These are phyloP conservation scores for Backusella mclennaniae DNA, from an alignment of 192 early-diverging fungal genomes.

Conservation along the genomic window DNA sequence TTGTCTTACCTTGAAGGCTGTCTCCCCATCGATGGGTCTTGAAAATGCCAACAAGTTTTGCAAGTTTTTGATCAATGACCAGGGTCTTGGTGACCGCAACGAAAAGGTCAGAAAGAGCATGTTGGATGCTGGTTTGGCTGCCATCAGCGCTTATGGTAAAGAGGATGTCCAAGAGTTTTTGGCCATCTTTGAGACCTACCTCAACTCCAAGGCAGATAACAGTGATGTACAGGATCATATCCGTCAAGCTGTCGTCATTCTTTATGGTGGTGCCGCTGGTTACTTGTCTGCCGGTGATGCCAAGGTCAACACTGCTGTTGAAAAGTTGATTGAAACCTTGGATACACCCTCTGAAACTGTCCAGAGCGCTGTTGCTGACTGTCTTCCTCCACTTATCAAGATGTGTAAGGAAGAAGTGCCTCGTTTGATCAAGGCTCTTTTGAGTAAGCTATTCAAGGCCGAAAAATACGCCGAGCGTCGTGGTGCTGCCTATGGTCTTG, in stretches of 20 bases:
- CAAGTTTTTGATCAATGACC: slow-evolving; percentile 76
- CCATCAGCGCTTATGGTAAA: slow-evolving; percentile 72
- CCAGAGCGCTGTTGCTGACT: slow-evolving; percentile 91
- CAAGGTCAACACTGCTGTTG: slow-evolving; percentile 78
- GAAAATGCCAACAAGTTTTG: slow-evolving; percentile 54
- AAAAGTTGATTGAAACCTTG: slow-evolving; percentile 86
- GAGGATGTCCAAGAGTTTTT: slow-evolving; percentile 65
- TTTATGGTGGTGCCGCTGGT: slow-evolving; percentile 88
- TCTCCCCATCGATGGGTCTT: slow-evolving; percentile 61
- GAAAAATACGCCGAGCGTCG: slow-evolving; percentile 84
- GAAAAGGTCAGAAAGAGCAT: slow-evolving; percentile 76
- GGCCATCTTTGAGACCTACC: slow-evolving; percentile 75
- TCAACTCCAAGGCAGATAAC: slow-evolving; percentile 63
- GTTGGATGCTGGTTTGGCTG: slow-evolving; percentile 84
- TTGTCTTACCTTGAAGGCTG: slow-evolving; percentile 66
- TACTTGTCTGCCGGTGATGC: slow-evolving; percentile 74
- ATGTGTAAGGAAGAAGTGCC: slow-evolving; percentile 59
- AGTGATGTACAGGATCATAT: slow-evolving; percentile 82
- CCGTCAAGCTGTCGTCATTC: slow-evolving; percentile 88
- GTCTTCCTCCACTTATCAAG: slow-evolving; percentile 90
- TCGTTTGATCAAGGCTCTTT: slow-evolving; percentile 57
- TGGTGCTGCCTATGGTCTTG: slow-evolving; percentile 94
- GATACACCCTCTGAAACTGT: slow-evolving; percentile 93
- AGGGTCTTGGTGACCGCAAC: slow-evolving; percentile 84
- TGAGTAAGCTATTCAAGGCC: slow-evolving; percentile 68